Evolutionary conservation across 768 basidiomycete genomes (phyloP).

Genomic region (Lentinula raphanica): DNA sequence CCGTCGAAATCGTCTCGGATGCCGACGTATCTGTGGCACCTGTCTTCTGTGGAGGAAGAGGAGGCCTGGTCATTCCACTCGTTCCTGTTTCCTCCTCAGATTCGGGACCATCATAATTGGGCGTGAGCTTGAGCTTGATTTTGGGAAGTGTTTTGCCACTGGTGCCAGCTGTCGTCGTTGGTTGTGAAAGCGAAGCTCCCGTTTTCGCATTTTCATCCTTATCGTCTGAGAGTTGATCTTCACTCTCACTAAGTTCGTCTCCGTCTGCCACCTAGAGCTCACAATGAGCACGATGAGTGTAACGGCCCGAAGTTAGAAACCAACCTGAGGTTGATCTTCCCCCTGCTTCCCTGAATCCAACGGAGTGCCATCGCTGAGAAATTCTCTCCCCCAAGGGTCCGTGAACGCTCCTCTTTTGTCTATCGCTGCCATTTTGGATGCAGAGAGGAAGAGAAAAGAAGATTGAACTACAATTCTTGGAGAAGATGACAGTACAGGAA

Average conservation of each 20-base stretch:
- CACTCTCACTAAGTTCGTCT: background rate
- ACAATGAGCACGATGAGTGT: background rate
- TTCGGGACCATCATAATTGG: conserved; percentile 2
- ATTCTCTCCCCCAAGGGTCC: background rate
- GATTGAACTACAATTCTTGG: no score
- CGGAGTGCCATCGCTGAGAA: background rate
- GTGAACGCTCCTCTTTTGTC: background rate
- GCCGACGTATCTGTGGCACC: no score
- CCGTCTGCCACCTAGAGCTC: background rate
- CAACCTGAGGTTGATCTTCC: background rate
- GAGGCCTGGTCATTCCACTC: no score
- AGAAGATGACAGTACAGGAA: no score
- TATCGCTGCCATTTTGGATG: background rate
- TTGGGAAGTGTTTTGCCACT: conserved; percentile 5
- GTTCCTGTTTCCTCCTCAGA: conserved; percentile 5
- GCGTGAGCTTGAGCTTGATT: conserved; percentile 2
- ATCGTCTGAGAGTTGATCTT: background rate
- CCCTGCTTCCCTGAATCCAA: background rate
- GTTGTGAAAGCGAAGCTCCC: background rate
- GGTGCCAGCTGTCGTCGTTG: background rate
- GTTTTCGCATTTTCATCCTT: background rate
- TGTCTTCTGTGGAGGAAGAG: no score
- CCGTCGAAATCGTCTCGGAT: background rate
- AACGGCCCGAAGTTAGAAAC: background rate
- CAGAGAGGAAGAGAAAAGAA: no score